A percentile compares a stretch with the other conserved stretches of the same genome.
These are phyloP conservation scores for Microbotryomycetes sp. DNA, from an alignment of 1,284 basidiomycete species.

Conservation along the genomic window DNA sequence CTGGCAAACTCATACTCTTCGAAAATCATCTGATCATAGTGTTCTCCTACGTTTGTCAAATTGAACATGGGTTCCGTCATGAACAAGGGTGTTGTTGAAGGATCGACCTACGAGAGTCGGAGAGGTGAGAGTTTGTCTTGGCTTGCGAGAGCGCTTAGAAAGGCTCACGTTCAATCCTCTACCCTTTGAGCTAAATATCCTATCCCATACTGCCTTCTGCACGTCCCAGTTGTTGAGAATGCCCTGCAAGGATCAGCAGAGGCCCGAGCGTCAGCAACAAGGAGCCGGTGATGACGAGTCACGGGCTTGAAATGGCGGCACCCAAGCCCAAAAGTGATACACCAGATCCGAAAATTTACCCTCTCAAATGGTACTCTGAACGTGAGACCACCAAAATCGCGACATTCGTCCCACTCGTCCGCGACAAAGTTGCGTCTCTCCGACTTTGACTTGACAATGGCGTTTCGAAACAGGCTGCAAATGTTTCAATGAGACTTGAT, in stretches of 20 bases:
- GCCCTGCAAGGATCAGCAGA: conserved; percentile 63
- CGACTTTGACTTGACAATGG: conserved; percentile 68
- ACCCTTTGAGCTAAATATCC: conserved; percentile 57
- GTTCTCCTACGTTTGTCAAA: conserved; percentile 78
- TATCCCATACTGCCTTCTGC: conserved; percentile 84
- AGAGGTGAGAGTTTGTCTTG: background rate
- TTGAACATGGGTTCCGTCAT: conserved; percentile 93
- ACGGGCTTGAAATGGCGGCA: no score
- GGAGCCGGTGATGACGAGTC: no score
- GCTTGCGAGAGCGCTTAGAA: background rate
- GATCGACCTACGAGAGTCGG: conserved; percentile 54
- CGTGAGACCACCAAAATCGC: conserved; percentile 67
- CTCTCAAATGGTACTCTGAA: conserved; percentile 80
- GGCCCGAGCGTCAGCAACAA: no score
- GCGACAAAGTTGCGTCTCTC: conserved; percentile 73
- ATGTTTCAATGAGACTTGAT: no score
- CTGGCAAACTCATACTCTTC: conserved; percentile 91
- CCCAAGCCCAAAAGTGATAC: background rate
- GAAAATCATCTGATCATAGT: conserved; percentile 88
- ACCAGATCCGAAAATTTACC: conserved; percentile 49
- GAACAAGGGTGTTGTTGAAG: conserved; percentile 63
- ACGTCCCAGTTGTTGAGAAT: conserved; percentile 87
- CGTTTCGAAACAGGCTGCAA: conserved; percentile 66
- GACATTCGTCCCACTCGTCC: conserved; percentile 64
- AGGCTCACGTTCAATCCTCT: conserved; percentile 16